Conservation (phyloP, 352 stramenopile species). For the Phytophthora citricola region DNA sequence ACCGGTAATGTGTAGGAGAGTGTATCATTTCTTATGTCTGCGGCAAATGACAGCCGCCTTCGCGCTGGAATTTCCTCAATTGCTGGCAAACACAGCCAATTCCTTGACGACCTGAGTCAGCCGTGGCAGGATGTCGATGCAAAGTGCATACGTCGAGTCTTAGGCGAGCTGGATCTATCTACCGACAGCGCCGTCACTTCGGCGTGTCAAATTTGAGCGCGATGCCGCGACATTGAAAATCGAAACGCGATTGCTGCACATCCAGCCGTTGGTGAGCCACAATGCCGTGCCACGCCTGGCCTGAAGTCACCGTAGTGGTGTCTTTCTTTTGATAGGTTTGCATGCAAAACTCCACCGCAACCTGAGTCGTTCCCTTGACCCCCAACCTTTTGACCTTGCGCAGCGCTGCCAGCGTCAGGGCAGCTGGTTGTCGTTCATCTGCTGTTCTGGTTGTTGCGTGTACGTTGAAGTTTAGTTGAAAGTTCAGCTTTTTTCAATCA, state of each 20-base stretch:
- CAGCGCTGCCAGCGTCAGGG: not conserved
- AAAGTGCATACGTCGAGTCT: not conserved
- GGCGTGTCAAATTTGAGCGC: not conserved
- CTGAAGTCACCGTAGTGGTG: not conserved
- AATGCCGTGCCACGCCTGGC: slow-evolving; percentile 7
- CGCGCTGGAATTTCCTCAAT: slow-evolving; percentile 6
- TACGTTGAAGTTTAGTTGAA: not conserved
- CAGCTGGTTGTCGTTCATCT: not conserved
- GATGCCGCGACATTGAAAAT: slow-evolving; percentile 5
- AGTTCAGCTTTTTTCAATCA: not conserved
- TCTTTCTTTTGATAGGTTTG: slow-evolving; percentile 13
- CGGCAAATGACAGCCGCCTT: not conserved
- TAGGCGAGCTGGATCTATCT: slow-evolving; percentile 1
- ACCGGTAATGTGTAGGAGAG: not conserved
- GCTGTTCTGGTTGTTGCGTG: not conserved
- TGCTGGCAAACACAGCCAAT: slow-evolving; percentile 9
- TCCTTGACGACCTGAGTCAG: slow-evolving; percentile 4
- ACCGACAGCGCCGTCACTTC: not conserved
- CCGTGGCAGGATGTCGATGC: not conserved
- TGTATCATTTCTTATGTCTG: slow-evolving; percentile 6
- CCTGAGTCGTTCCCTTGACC: not conserved
- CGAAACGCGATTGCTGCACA: slow-evolving; percentile 8
- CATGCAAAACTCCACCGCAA: not conserved
- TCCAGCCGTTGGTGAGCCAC: slow-evolving; percentile 10
- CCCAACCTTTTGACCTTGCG: not conserved